Base-by-base conservation (phyloP, 495 filamentous ascomycete species). In the Jackrogersella minutella region DNA sequence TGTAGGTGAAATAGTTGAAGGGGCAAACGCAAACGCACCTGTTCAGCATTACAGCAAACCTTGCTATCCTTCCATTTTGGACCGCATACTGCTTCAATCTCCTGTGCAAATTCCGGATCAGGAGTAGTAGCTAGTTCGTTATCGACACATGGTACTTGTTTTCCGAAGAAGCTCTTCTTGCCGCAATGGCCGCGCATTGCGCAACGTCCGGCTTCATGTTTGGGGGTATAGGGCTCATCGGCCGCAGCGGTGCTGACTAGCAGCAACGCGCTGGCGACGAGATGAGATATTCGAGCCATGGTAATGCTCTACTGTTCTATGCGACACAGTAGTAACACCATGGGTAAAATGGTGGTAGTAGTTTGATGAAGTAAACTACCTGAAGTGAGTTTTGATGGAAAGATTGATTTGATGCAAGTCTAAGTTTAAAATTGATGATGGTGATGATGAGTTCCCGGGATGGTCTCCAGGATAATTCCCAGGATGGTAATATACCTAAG, bases 181-280 rank as follows among this genome's bases (percentile, higher is more conserved):
- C 94, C 95, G 73, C 95, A 99, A 62, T 96, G 87, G 4, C 93
- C 93, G 22, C 93, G 87, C 51, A 99, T 89, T 0, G 95, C 91
- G 78, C 95, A 99, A 64, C 95, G 86, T 10, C 95, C 96, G 47
- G 86, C 80, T 79, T 97, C 93, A 68, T 97, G 96, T 67, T 88
- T 90, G 26, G 82, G 80, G 0, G 84, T 85, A 49, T 77, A 82
- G 19, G 64, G 65, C 28, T 74, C 74, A 53, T 70, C 78, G 26
- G 72, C 60, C 17, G 62, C 73, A 43, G 62, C 70, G 52, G 75
- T 62, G 39, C 71, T 67, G 31, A 66, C 69, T 52, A 81, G 70
- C 64, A 82, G 60, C 56, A 80, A 66, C 31, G 50, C 66, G 58
- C 73, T 74, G 54, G 69, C 76, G 70, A 78, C 62, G 65, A 81